Base-by-base conservation (phyloP, 768 basidiomycete genomes). In the Mycena vitilis region DNA sequence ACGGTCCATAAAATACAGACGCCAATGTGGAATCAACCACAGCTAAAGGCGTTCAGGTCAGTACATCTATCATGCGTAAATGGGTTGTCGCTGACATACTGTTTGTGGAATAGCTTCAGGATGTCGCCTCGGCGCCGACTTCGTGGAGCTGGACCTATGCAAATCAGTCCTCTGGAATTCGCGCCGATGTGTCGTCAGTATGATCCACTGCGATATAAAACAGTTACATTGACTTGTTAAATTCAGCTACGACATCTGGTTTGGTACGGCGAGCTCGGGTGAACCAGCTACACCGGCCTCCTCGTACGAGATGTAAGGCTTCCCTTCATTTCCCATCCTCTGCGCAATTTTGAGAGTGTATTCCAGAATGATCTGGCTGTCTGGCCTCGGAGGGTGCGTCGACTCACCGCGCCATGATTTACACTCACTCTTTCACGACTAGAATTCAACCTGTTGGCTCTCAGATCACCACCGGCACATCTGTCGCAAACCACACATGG, bases 321-420 rank as follows among this genome's bases (percentile, higher is more conserved):
- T 16, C 44, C 10, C 10, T 48, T 47, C 38, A 34, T 36, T 49
- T 40, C 40, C 40, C 10, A 40, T 15, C 40, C 15, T 40, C 2
- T 40, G 40, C 40, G 30, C 16, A 37, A 30, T 30, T 61, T 44
- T 44, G 3, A 60, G 3, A 60, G 34, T 51, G 12, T 42, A 30
- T n/a, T 58, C 20, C 66, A 86, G 86, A 62, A 88, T 88, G 87
- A 87, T 88, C 66, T 88, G 87, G 87, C 82, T 88, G 34, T 87
- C 87, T 59, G 84, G 86, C 44, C 81, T 80, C 15, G 87, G 87
- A 74, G 84, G 84, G 87, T 88, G 74, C 66, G 81, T 62, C 10
- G n/a, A 6, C 15, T 30, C 42, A 7, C 37, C 2, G n/a, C 23
- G 57, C n/a, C 12, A 45, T 12, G 1, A 18, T 37, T 8, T 49